Conservation (phyloP, 208 protist genomes). For the Wallacemonas sp. region DNA sequence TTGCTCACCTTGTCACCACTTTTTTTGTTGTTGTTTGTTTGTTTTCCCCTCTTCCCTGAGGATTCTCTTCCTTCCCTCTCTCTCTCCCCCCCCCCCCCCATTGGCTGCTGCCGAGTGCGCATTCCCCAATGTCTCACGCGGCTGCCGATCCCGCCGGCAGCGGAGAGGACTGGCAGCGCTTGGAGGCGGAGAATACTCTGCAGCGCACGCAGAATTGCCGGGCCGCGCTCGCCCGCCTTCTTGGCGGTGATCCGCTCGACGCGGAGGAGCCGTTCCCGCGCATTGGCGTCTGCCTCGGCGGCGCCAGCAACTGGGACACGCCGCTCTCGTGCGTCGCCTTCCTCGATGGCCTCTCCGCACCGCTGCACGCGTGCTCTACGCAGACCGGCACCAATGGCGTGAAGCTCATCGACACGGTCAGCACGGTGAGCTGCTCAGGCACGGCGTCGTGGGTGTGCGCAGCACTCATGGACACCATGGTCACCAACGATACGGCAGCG, state of each 20-base stretch:
- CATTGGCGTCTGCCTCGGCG: constrained; percentile 25
- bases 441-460: constrained; percentile 18
- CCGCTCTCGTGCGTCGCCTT: constrained; percentile 24
- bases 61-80: too few species aligned
- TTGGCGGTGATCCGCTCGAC: constrained; percentile 10
- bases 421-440: constrained; percentile 12
- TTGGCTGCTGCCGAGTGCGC: too few species aligned
- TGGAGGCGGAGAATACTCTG: neutral
- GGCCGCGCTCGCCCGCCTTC: constrained; percentile 8
- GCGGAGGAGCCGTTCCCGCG: constrained; percentile 16
- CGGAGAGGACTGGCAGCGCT: neutral
- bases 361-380: constrained; percentile 17
- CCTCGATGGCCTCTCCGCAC: constrained; percentile 21
- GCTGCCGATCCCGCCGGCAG: too few species aligned
- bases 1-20: too few species aligned
- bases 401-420: constrained; percentile 29
- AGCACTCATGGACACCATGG: neutral
- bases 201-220: constrained; percentile 22
- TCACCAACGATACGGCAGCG: neutral
- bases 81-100: too few species aligned
- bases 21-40: too few species aligned
- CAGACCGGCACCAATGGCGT: constrained; percentile 10
- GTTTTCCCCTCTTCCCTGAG: too few species aligned
- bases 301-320: constrained; percentile 15
- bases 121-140: too few species aligned